Base-by-base conservation (phyloP, 139 green algal species). In the Mychonastes homosphaera region DNA sequence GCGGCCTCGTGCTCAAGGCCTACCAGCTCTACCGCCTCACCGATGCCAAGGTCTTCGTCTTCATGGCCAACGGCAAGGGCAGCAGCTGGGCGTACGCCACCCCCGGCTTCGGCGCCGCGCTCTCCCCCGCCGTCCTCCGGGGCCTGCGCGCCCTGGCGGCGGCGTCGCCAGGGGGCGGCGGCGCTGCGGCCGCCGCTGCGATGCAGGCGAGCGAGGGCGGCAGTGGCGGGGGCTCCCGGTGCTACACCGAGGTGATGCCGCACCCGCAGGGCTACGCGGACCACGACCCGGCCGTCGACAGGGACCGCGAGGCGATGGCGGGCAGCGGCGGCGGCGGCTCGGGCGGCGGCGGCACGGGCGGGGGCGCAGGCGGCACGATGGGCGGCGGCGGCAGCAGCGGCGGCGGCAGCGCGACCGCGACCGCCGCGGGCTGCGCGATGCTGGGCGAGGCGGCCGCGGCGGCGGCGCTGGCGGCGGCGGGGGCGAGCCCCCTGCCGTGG, bases 1-100 rank as follows among this genome's bases (percentile, higher is more conserved):
- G 72, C 19, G 76, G 76, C 6, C 50, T 84, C 1, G 70, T 79
- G 7, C 43, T 75, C 8, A 84, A 84, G 53, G 71, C 73, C 3
- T 84, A 77, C 38, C 76, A 84, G 70, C 67, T 84, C 6, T 65
- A 68, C 50, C 64, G 67, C 43, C 62, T 82, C 5, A 79, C 75
- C 21, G 75, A 82, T 23, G 75, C 75, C 0, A 68, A 73, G 74
- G 74, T 82, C 15, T 83, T 83, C 55, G 61, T 80, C 45, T 84
- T 84, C 58, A 64, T 79, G 9, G 68, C 76, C 15, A 84, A 81
- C 23, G 76, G 80, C 56, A 84, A 84, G 50, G 76, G 76, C 44
- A 75, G 54, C 21, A 77, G 66, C 19, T 84, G 76, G 76, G 70
- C 73, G 2, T 84, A 84, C 43, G 70, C 76, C 3, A 75, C 70